phyloP scores from a whole-genome alignment of 371 early-diverging fungal species.

The Scutellospora calospora region DNA sequence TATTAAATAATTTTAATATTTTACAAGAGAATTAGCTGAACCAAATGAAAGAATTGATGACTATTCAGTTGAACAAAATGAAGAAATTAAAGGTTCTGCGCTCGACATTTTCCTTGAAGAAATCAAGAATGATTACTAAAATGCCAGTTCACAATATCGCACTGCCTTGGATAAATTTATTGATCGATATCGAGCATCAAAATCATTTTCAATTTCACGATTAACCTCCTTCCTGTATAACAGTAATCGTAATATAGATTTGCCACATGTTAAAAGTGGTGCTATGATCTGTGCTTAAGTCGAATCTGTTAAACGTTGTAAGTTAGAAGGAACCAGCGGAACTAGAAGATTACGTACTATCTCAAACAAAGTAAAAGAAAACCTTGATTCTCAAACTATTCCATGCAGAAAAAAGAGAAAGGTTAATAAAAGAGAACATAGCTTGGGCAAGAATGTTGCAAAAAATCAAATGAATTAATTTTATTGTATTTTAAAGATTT shows the following conservation, averaged over 20 bases:
- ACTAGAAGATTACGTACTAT: background rate
- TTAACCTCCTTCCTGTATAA: constrained; percentile 13
- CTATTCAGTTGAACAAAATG: background rate
- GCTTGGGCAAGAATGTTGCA: background rate
- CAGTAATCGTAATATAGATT: background rate
- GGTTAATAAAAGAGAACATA: constrained; percentile 1
- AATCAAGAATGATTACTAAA: constrained; percentile 12
- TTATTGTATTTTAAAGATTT: too few species aligned
- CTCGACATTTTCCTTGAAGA: constrained; percentile 6
- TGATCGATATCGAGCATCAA: background rate
- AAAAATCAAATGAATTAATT: background rate
- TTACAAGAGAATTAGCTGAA: too few species aligned
- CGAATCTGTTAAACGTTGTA: background rate
- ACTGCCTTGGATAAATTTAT: constrained; percentile 17
- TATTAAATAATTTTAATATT: too few species aligned
- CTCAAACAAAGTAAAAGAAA: background rate
- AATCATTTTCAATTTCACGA: background rate
- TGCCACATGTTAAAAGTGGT: constrained; percentile 23
- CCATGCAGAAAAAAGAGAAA: background rate
- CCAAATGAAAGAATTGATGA: too few species aligned
- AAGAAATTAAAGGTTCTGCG: background rate
- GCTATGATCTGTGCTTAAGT: background rate
- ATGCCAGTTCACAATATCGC: background rate
- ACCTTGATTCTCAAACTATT: background rate
- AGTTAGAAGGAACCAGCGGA: background rate